Evolutionary conservation across 2,329 filamentous ascomycete genomes (phyloP).

Genomic region (Phoma sp.): DNA sequence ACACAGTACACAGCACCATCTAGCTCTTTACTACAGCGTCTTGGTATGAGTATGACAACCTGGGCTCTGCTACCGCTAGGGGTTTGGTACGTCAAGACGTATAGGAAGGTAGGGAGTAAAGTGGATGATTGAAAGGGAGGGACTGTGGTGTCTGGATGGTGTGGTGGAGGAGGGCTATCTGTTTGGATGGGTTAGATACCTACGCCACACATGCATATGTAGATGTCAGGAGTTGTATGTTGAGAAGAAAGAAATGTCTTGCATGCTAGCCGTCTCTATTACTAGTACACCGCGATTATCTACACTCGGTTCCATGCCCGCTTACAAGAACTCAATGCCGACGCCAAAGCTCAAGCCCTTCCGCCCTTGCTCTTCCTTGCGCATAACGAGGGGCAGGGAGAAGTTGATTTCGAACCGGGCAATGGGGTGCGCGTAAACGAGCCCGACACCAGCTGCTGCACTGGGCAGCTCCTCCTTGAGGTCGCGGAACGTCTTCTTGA

Average conservation of each 20-base stretch:
- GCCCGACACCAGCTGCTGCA: constrained; percentile 81
- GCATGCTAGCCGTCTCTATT: constrained; percentile 9
- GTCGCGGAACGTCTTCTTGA: constrained; percentile 55
- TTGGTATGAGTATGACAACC: too few species aligned
- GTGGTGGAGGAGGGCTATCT: too few species aligned
- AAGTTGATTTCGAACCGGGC: constrained; percentile 97
- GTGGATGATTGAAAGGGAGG: too few species aligned
- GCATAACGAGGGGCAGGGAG: constrained; percentile 80
- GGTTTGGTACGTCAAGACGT: too few species aligned
- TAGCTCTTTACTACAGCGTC: too few species aligned
- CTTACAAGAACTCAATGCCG: constrained; percentile 90
- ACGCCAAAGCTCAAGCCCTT: constrained; percentile 97
- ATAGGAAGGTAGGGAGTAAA: too few species aligned
- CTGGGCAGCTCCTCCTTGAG: constrained; percentile 80
- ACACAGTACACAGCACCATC: too few species aligned
- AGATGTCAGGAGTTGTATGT: neutral
- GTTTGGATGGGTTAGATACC: too few species aligned
- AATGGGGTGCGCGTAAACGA: constrained; percentile 94
- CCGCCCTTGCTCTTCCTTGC: constrained; percentile 82
- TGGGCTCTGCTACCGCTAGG: too few species aligned
- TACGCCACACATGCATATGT: too few species aligned
- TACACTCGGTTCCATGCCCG: neutral
- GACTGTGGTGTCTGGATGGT: too few species aligned
- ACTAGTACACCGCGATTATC: constrained; percentile 14
- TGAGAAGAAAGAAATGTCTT: neutral